Base-by-base conservation (phyloP, 768 basidiomycete species). In the Suillus variegatus region DNA sequence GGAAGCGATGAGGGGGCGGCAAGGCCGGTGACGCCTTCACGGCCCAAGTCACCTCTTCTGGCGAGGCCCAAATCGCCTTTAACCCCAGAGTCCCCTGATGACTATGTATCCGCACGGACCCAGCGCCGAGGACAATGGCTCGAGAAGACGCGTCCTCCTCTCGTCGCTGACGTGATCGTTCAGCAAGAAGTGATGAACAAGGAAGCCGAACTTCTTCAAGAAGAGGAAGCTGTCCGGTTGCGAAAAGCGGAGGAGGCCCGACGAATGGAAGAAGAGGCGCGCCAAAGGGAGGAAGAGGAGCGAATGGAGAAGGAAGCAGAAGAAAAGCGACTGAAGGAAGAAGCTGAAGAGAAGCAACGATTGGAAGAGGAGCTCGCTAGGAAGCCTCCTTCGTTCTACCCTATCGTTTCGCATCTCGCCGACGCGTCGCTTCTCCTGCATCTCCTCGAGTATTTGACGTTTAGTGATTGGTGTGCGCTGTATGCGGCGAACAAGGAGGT, bases 391-490 rank as follows among this genome's bases (percentile, higher is more conserved):
- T 69, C 71, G 2, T 73, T 78, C 36, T 87, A 87, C 69, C 86
- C 87, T 0, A 74, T 95, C 41, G 74, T 79, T n/a, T 68, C 75
- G 6, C 90, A 91, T 74, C 73, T 94, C 44, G 70, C 82, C 8
- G 76, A 86, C 55, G 80, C 84, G 0, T 77, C 77, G 41, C 74
- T 94, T 16, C 79, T 95, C 8, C 74, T 79, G 0, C 68, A 74
- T 7, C 72, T 94, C 32, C 77, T 95, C n/a, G 71, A 74, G 5
- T 88, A 85, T 71, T 71, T 94, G 61, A 79, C 86, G n/a, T 95
- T 91, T 70, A 84, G 81, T 64, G 90, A 94, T 51, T 93, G 90
- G 87, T 84, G 87, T 65, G 73, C 81, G 13, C 76, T 94, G 18
- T 86, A 85, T 57, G 40, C 82, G 20, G 75, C 88, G 14, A 87